These are phyloP conservation scores for Pseudocercospora cruenta DNA, from an alignment of 2,329 filamentous ascomycete species.

Conservation along the genomic window DNA sequence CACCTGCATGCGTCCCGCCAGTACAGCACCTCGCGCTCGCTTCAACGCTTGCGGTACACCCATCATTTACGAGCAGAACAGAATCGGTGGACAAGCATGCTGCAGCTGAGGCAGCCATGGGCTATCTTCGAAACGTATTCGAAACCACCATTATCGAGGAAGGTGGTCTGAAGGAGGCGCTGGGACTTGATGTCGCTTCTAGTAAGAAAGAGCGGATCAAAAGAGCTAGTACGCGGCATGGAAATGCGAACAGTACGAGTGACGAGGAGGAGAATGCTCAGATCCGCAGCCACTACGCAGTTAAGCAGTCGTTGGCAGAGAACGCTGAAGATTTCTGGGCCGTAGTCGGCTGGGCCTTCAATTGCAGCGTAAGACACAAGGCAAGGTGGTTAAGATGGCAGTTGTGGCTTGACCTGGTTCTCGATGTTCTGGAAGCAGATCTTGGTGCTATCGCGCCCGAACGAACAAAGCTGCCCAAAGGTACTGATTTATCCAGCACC, in stretches of 20 bases:
- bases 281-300: slow-evolving; percentile 64
- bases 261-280: slow-evolving; percentile 51
- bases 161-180: slow-evolving; percentile 70
- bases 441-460: slow-evolving; percentile 57
- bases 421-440: slow-evolving; percentile 76
- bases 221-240: slow-evolving; percentile 22
- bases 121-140: slow-evolving; percentile 71
- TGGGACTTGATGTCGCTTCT: slow-evolving; percentile 60
- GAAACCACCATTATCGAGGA: slow-evolving; percentile 69
- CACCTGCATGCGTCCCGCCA: slow-evolving; percentile 66
- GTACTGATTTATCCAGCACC: slow-evolving; percentile 52
- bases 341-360: slow-evolving; percentile 88
- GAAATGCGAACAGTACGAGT: not conserved
- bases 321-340: slow-evolving; percentile 88
- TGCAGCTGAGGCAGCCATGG: slow-evolving; percentile 68
- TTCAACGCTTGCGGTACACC: slow-evolving; percentile 82
- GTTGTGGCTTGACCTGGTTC: slow-evolving; percentile 76
- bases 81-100: slow-evolving; percentile 63
- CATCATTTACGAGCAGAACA: slow-evolving; percentile 74
- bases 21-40: slow-evolving; percentile 75
- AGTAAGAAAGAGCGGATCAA: slow-evolving; percentile 21
- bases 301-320: slow-evolving; percentile 69
- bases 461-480: slow-evolving; percentile 22
- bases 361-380: slow-evolving; percentile 75
- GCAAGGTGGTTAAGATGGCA: slow-evolving; percentile 81